These are phyloP conservation scores for Tulasnella sp. DNA, from an alignment of 768 basidiomycete genomes.

Conservation along the genomic window DNA sequence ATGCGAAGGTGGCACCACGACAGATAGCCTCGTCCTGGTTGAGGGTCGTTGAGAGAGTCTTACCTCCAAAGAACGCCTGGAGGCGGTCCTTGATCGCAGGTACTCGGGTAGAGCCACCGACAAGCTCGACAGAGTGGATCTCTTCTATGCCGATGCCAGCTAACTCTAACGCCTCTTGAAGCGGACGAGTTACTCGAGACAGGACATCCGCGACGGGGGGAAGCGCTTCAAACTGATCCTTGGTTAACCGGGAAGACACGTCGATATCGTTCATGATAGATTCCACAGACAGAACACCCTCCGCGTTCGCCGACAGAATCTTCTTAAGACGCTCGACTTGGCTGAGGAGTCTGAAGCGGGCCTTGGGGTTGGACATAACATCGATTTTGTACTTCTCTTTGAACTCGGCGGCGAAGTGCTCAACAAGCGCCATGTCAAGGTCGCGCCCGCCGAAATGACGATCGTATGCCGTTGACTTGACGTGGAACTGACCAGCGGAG, in stretches of 20 bases:
- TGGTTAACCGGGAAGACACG: conserved; percentile 71
- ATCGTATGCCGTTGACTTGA: conserved; percentile 86
- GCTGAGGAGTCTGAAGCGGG: conserved; percentile 77
- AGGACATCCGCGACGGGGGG: conserved; percentile 51
- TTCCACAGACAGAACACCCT: conserved; percentile 85
- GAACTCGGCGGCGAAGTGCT: conserved; percentile 87
- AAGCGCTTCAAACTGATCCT: conserved; percentile 75
- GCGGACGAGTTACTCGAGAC: conserved; percentile 61
- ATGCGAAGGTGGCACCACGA: conserved; percentile 92
- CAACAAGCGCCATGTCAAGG: conserved; percentile 83
- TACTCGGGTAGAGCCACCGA: conserved; percentile 88
- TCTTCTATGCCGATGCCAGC: conserved; percentile 75
- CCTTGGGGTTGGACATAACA: conserved; percentile 83
- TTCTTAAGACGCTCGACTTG: conserved; percentile 95
- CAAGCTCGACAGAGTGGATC: conserved; percentile 83
- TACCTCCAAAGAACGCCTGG: conserved; percentile 66
- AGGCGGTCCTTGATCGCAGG: conserved; percentile 86
- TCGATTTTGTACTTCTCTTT: conserved; percentile 97
- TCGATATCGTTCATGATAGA: conserved; percentile 95
- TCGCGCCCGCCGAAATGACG: conserved; percentile 92
- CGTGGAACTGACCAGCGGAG: conserved; percentile 81
- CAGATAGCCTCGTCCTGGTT: conserved; percentile 98
- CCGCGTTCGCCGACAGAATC: conserved; percentile 84
- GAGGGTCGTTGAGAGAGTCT: conserved; percentile 79
- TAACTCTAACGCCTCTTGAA: conserved; percentile 68